phyloP scores from a whole-genome alignment of 345 rosid species.

The Alliaria petiolata region DNA sequence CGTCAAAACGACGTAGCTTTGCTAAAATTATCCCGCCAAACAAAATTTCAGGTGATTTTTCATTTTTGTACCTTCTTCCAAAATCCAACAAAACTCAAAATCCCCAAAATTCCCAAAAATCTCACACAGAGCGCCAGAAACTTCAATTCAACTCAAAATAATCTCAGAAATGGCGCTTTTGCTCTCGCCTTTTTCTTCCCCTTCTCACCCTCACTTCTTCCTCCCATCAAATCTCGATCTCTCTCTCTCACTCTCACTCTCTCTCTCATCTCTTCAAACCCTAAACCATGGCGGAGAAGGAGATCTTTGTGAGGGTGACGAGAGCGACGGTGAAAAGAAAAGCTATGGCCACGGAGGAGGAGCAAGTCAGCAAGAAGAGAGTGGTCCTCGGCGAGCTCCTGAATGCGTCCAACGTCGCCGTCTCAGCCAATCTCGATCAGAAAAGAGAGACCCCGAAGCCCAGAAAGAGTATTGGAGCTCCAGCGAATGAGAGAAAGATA shows the following conservation, averaged over 20 bases:
- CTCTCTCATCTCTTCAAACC: neutral
- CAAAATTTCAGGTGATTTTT: neutral
- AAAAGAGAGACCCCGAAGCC: conserved; percentile 7
- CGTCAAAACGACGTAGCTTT: no score
- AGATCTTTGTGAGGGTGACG: conserved; percentile 9
- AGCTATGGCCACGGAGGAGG: neutral
- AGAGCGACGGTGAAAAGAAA: conserved; percentile 18
- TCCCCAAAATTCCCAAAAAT: neutral
- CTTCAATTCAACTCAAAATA: neutral
- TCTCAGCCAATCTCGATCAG: conserved; percentile 13
- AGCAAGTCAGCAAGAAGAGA: conserved; percentile 11
- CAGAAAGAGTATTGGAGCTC: neutral
- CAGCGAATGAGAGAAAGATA: neutral
- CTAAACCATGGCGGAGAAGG: conserved; percentile 6
- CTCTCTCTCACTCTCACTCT: neutral
- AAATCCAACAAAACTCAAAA: neutral
- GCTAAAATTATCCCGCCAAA: no score
- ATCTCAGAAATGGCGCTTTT: conserved; percentile 24
- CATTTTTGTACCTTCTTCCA: neutral
- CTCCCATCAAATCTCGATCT: conserved; percentile 7
- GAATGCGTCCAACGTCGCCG: neutral
- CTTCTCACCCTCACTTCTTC: conserved; percentile 2
- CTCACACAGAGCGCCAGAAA: neutral
- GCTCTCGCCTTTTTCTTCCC: conserved; percentile 19
- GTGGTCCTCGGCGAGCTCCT: conserved; percentile 14